Conservation (phyloP, 1,284 basidiomycete species). For the Irpex lacteus region DNA sequence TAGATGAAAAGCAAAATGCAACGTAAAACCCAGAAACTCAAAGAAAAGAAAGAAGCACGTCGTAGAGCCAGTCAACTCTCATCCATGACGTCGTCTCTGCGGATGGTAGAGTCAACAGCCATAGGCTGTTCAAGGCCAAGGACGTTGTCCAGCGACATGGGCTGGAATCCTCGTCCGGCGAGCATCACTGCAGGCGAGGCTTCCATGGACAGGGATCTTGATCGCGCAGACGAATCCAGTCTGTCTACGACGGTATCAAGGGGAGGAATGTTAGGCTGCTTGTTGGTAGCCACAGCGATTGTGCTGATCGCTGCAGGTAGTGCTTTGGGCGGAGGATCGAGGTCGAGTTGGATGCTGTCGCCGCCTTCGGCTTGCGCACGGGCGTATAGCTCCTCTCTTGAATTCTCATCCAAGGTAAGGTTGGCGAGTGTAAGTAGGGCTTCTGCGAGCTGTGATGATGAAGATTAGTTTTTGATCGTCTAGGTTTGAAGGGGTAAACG, state of each 20-base stretch:
- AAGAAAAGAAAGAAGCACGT: not conserved
- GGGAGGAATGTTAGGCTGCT: not conserved
- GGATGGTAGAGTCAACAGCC: not conserved
- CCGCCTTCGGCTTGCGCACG: constrained; percentile 47
- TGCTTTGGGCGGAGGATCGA: constrained; percentile 10
- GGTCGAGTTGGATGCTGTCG: constrained; percentile 28
- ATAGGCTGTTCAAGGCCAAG: not conserved
- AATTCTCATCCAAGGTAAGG: constrained; percentile 43
- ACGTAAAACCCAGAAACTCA: not conserved
- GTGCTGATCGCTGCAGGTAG: not conserved
- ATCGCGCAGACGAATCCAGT: not conserved
- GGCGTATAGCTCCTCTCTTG: constrained; percentile 48
- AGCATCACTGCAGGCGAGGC: not conserved
- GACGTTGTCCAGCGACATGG: not conserved
- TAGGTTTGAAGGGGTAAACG: not conserved
- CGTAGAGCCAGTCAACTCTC: not conserved
- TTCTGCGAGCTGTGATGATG: constrained; percentile 39
- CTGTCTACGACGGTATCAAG: not conserved
- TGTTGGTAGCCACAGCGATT: not conserved
- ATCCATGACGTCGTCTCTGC: not conserved
- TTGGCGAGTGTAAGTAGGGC: constrained; percentile 57
- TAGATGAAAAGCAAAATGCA: not conserved
- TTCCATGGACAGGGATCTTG: not conserved
- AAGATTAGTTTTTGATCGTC: not conserved
- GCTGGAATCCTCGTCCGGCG: not conserved